Evolutionary conservation across 352 stramenopile genomes (phyloP).

Genomic region (Pythium scleroteichum): DNA sequence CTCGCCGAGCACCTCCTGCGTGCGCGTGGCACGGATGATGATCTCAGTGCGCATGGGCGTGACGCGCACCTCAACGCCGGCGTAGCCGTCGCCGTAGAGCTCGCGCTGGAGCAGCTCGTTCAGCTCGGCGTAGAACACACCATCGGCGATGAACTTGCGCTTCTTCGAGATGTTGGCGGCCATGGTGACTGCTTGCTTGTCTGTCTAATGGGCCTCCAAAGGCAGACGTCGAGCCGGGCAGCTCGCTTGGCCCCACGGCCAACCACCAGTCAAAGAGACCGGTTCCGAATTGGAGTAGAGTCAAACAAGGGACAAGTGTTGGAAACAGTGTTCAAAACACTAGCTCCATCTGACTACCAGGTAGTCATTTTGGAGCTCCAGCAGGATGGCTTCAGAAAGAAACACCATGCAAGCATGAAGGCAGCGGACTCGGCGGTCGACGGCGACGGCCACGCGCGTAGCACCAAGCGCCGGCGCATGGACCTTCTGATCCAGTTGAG

Average conservation of each 20-base stretch:
- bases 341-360: constrained; percentile 5
- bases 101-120: constrained; percentile 99
- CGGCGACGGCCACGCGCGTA: background rate
- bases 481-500: constrained; percentile 55
- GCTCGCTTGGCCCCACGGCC: background rate
- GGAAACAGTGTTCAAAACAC: constrained; percentile 16
- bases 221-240: constrained; percentile 18
- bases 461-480: constrained; percentile 56
- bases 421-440: background rate
- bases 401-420: background rate
- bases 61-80: constrained; percentile 98
- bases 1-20: constrained; percentile 98
- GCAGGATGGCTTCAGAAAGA: constrained; percentile 20
- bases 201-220: constrained; percentile 20
- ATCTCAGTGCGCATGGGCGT: constrained; percentile 99
- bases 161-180: constrained; percentile 98
- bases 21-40: constrained; percentile 99
- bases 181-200: constrained; percentile 56
- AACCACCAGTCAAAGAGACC: constrained; percentile 7
- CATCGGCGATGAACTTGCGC: constrained; percentile 99
- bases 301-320: constrained; percentile 14
- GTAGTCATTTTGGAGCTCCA: constrained; percentile 8
- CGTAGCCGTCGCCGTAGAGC: constrained; percentile 98
- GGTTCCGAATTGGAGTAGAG: constrained; percentile 7
- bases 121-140: constrained; percentile 99